Conservation (phyloP, 257 asterid species). For the Dorcoceras hygrometricum region DNA sequence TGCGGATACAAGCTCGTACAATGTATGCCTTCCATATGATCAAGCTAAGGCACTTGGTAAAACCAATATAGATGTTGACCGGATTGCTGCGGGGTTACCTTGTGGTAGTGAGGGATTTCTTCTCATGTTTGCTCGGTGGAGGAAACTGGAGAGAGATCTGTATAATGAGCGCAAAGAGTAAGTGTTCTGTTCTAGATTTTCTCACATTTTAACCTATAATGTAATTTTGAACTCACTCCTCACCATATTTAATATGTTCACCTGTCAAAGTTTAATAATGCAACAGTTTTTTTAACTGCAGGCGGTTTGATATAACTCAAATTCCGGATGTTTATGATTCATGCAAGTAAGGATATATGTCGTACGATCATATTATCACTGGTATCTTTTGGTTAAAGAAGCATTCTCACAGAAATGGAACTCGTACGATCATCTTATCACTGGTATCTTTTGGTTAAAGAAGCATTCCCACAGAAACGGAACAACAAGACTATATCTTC, state of each 20-base stretch:
- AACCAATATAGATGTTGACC: constrained; percentile 90
- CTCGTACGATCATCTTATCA: constrained; percentile 7
- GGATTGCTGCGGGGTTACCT: constrained; percentile 97
- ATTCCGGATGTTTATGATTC: constrained; percentile 99
- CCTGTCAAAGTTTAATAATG: constrained; percentile 24
- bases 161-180: constrained; percentile 92
- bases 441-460: constrained; percentile 3
- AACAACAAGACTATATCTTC: constrained; percentile 5
- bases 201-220: background rate
- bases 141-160: constrained; percentile 88
- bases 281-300: constrained; percentile 35
- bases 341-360: constrained; percentile 72
- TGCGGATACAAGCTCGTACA: constrained; percentile 60
- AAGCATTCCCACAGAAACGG: background rate
- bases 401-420: background rate
- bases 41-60: constrained; percentile 99
- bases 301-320: constrained; percentile 88
- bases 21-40: constrained; percentile 86
- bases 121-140: constrained; percentile 99
- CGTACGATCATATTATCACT: constrained; percentile 4
- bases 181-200: constrained; percentile 21
- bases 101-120: constrained; percentile 98
- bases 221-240: background rate
- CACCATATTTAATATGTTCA: constrained; percentile 8
- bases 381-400: constrained; percentile 6